phyloP scores from a whole-genome alignment of 768 basidiomycete genomes.

The Lepiota brunneoincarnata region DNA sequence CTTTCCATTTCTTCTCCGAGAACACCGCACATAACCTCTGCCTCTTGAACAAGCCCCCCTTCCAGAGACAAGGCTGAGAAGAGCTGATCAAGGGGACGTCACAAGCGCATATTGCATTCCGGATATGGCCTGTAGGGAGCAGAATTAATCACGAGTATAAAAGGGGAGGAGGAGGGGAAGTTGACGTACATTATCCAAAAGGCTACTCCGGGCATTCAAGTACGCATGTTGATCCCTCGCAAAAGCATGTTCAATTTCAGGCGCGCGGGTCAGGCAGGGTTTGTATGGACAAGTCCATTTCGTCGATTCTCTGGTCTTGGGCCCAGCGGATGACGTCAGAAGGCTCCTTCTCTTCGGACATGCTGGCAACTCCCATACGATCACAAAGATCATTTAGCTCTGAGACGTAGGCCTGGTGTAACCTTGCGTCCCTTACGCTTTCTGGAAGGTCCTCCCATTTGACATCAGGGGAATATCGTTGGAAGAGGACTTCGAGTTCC shows the following conservation, averaged over 20 bases:
- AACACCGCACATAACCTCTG: conserved; percentile 29
- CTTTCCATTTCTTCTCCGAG: conserved; percentile 33
- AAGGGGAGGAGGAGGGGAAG: too few relatives aligned
- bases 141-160: background rate
- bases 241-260: background rate
- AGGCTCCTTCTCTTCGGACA: background rate
- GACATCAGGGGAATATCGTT: conserved; percentile 4
- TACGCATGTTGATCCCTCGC: conserved; percentile 1
- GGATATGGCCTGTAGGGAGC: background rate
- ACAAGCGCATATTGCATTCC: background rate
- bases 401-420: conserved; percentile 1
- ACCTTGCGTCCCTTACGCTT: background rate
- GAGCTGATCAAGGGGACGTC: conserved; percentile 18
- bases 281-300: background rate
- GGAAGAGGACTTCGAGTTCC: background rate
- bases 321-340: background rate
- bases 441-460: conserved; percentile 4
- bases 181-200: background rate
- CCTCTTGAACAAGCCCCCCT: conserved; percentile 17
- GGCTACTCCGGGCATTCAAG: background rate
- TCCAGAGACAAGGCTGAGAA: conserved; percentile 21
- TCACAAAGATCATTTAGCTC: conserved; percentile 3
- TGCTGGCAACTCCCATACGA: background rate
- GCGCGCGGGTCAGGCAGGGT: background rate
- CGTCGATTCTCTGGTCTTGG: background rate